Base-by-base conservation (phyloP, 805 yeast species). In the Barnettozyma sp. region DNA sequence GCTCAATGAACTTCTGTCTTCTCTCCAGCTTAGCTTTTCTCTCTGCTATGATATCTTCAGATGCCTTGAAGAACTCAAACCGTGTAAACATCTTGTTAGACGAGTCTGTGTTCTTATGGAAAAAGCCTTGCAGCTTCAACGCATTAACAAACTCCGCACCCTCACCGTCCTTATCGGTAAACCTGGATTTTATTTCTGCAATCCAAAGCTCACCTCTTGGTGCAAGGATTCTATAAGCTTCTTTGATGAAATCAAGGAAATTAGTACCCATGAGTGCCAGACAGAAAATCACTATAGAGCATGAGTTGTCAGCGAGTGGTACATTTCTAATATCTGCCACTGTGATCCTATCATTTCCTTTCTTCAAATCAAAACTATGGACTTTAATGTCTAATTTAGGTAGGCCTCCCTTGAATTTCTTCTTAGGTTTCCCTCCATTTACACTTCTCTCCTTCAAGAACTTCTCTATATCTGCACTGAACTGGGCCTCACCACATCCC, bases 401-500 rank as follows among this genome's bases (percentile, higher is more conserved):
- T n/a, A n/a, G n/a, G n/a, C n/a, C n/a, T 21, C 55, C 55, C 29
- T 66, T 69, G 19, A 35, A 28, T 54, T 44, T 48, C 35, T 62
- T 61, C 41, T 53, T 54, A 22, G 36, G 36, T 19, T 53, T 56
- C 7, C 26, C 32, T n/a, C n/a, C 12, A 16, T 14, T 20, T 20
- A 22, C 11, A 30, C 55, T 58, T 40, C 48, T 50, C 16, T 54
- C 50, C 33, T 62, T 61, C 41, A 71, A 61, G 48, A 72, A 71
- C 8, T 70, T 66, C 34, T 65, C 65, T 34, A 84, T 70, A 48
- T 86, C 83, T 26, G 67, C 59, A 2, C 95, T 78, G 31, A 92
- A 69, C 49, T 83, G 82, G 0, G 97, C 98, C 59, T 92, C 98
- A 38, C 98, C 99, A 59, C 98, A 92, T 9, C 98, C 99, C 97